Base-by-base conservation (phyloP, 2,329 filamentous ascomycete genomes). In the Penicillium aurantiogriseum region DNA sequence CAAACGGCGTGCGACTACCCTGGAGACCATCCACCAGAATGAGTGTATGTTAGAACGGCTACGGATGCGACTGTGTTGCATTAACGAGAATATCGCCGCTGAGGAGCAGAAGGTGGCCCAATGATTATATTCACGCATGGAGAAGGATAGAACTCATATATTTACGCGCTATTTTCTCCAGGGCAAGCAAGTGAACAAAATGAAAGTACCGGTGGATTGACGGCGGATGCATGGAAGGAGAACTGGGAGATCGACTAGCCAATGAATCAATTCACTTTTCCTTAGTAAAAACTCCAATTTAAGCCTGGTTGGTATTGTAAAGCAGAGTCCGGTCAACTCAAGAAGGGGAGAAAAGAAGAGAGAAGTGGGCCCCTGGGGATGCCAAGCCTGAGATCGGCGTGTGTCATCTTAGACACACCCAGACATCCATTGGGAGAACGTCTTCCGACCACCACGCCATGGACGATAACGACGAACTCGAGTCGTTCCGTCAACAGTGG, bases 401-500 rank as follows among this genome's bases (percentile, higher is more conserved):
- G 44, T 46, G 45, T 45, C 43, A 45, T 19, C 13, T 47, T 7
- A 9, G 17, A 38, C 8, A 38, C 35, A 33, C 13, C 31, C 31
- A 31, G 11, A 10, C 29, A 21, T 21, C 21, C 21, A 33, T 33
- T 33, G 31, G 11, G 31, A 35, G 36, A 39, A 39, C n/a, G 9
- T 21, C 9, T n/a, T 49, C 27, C 31, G 8, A 31, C 48, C 42
- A 42, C 51, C 43, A 55, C 53, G 71, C 58, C 43, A 78, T 78
- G 76, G 71, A 68, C 36, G 74, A 78, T 63, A 82, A 85, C 71
- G 82, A 87, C 50, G 92, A 96, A 74, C 84, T 97, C 59, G 91
- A 96, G 74, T 87, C 84, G 45, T 97, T 97, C 77, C 88, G 93
- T 63, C 84, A 85, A 69, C 83, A 91, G 80, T 97, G 92, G 92